Evolutionary conservation across 139 green algal genomes (phyloP), one percentile per base, ranked within the genome.

Genomic region (Haematococcus sp.): DNA sequence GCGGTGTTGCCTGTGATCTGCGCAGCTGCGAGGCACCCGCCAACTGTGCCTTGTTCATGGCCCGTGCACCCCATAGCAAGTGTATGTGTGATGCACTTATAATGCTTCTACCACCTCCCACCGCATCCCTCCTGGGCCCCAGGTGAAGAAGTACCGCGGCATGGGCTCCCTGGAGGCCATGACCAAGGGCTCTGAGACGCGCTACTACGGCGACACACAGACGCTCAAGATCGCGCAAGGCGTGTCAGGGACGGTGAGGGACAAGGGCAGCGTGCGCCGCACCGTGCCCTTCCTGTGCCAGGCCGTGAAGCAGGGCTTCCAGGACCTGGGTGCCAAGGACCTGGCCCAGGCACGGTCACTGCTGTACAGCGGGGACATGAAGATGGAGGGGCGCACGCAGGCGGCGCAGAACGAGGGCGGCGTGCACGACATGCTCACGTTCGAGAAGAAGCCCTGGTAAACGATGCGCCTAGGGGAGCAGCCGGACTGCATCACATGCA

Each of bases 91-190:
- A 28, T 56, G 3, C 55, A 1, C 69, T 58, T 55, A 25, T 60
- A 59, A 71, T 56, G 17, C 28, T 60, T 23, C 33, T 32, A 32
- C n/a, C 65, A 7, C 65, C 40, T 33, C 7, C 34, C 65, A 28
- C 63, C 63, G 27, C 30, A 27, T 23, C 23, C n/a, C n/a, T n/a
- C n/a, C n/a, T n/a, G n/a, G n/a, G n/a, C 17, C 75, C 20, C 63
- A 71, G 64, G 66, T 72, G 31, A 72, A 88, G 86, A 92, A 90
- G 79, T 99, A 98, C 85, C 88, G 96, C 4, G 96, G 96, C 52
- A 99, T 99, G 91, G 92, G 95, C 44, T 96, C 87, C 15, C 82
- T 98, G 69, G 95, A 98, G 27, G 95, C 96, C 20, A 98, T 98
- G 94, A 83, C 87, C 58, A 98, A 98, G 87, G 96, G 96, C 76